These are phyloP conservation scores for Macrotyloma uniflorum DNA, from an alignment of 306 rosid genomes.

Conservation along the genomic window DNA sequence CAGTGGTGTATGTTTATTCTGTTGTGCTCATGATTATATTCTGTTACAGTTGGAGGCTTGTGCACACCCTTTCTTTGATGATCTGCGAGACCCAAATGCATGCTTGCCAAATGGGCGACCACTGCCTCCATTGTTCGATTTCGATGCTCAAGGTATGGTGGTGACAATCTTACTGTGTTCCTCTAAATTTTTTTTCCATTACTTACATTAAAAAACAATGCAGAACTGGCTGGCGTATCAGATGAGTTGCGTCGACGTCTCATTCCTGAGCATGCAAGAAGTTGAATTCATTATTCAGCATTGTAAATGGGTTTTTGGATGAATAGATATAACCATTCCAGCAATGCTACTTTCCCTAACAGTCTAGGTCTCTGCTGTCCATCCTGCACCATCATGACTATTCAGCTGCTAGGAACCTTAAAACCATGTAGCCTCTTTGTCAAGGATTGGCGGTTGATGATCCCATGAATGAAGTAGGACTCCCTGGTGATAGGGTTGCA, in stretches of 20 bases:
- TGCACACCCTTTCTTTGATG: conserved; percentile 91
- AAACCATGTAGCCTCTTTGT: conserved; percentile 37
- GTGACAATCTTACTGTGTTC: background rate
- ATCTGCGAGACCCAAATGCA: conserved; percentile 72
- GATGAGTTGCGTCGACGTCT: conserved; percentile 84
- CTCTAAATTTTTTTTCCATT: background rate
- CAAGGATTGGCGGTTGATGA: conserved; percentile 40
- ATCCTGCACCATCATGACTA: conserved; percentile 39
- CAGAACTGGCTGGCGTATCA: conserved; percentile 82
- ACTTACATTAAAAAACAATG: conserved; percentile 37
- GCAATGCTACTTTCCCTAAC: conserved; percentile 48
- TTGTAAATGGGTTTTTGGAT: conserved; percentile 55
- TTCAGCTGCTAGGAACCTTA: conserved; percentile 31
- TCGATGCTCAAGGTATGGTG: conserved; percentile 81
- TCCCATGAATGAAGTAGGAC: conserved; percentile 47
- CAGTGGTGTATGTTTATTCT: background rate
- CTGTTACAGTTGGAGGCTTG: conserved; percentile 85
- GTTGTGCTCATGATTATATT: conserved; percentile 22
- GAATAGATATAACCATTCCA: conserved; percentile 49
- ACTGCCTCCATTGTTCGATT: conserved; percentile 80
- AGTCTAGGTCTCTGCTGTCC: conserved; percentile 41
- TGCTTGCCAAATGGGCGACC: conserved; percentile 77
- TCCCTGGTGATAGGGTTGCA: conserved; percentile 47
- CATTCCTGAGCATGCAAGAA: conserved; percentile 80
- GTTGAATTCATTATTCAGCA: conserved; percentile 29